Percentiles rank a stretch among this genome's conserved stretches.
phyloP scores from a whole-genome alignment of 2,329 filamentous ascomycete species.

The Cercospora janseana region DNA sequence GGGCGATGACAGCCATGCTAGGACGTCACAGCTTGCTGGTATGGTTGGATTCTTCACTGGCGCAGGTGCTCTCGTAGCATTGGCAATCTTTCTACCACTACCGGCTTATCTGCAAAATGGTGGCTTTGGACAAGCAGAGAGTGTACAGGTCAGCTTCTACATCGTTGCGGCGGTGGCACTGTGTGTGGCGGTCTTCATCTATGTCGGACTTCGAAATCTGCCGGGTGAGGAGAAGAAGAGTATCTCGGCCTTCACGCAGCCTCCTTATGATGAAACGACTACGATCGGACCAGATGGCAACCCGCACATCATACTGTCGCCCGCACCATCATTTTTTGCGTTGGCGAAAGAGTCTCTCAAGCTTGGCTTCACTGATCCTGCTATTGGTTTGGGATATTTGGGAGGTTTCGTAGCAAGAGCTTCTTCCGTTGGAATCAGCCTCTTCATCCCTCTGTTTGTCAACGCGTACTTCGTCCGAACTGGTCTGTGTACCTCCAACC shows the following conservation, averaged over 20 bases:
- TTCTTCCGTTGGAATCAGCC: slow-evolving; percentile 88
- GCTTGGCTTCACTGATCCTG: slow-evolving; percentile 70
- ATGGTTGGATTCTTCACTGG: slow-evolving; percentile 91
- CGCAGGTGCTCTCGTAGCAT: slow-evolving; percentile 81
- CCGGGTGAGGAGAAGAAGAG: slow-evolving; percentile 76
- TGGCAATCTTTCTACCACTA: slow-evolving; percentile 79
- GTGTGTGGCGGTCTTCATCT: slow-evolving; percentile 69
- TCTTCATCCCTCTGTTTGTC: slow-evolving; percentile 90
- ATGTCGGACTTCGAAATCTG: slow-evolving; percentile 68
- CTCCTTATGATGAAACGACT: slow-evolving; percentile 35
- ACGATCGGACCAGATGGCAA: slow-evolving; percentile 28
- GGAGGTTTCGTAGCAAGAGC: slow-evolving; percentile 93
- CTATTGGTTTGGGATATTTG: slow-evolving; percentile 83
- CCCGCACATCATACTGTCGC: slow-evolving; percentile 34
- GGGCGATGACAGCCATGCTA: slow-evolving; percentile 6
- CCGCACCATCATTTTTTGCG: slow-evolving; percentile 56
- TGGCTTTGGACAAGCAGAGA: slow-evolving; percentile 69
- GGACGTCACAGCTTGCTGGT: slow-evolving; percentile 65
- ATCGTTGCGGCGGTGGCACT: slow-evolving; percentile 73
- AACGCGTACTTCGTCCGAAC: slow-evolving; percentile 84
- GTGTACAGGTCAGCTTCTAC: slow-evolving; percentile 83
- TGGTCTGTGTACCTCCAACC: slow-evolving; percentile 67
- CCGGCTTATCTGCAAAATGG: slow-evolving; percentile 74
- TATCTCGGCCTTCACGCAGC: slow-evolving; percentile 49
- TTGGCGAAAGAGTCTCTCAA: slow-evolving; percentile 44